Conservation (phyloP, 2,329 filamentous ascomycete genomes). For the Phialemoniopsis sp. region DNA sequence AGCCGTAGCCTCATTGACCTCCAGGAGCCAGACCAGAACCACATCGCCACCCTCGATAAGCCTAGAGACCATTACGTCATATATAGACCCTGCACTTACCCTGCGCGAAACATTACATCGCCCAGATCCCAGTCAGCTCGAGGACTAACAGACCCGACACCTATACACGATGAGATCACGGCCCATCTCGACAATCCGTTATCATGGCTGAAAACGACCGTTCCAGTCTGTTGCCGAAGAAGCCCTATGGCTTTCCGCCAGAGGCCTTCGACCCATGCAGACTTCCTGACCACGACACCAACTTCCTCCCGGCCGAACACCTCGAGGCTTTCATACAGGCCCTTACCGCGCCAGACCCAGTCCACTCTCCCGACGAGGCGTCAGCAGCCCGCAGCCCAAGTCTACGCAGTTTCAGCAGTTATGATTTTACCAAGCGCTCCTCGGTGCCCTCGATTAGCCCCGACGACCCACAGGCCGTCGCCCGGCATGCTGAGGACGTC, state of each 20-base stretch:
- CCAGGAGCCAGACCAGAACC: too few relatives aligned
- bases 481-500: conserved; percentile 31
- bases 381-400: conserved; percentile 32
- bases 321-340: conserved; percentile 76
- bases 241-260: conserved; percentile 52
- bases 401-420: conserved; percentile 28
- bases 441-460: conserved; percentile 28
- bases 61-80: too few relatives aligned
- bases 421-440: conserved; percentile 35
- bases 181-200: conserved; percentile 2
- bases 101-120: too few relatives aligned
- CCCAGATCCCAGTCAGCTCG: too few relatives aligned
- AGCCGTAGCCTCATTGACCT: too few relatives aligned
- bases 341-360: conserved; percentile 73
- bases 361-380: conserved; percentile 54
- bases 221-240: conserved; percentile 18
- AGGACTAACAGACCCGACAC: too few relatives aligned
- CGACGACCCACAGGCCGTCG: conserved; percentile 22
- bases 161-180: not conserved
- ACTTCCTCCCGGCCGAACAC: conserved; percentile 72
- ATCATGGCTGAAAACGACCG: conserved; percentile 9
- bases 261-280: conserved; percentile 63
- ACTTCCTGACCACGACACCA: conserved; percentile 75
- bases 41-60: too few relatives aligned
- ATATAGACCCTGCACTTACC: too few relatives aligned